Evolutionary conservation across 1,284 basidiomycete genomes (phyloP).

Genomic region (Coriolopsis trogii): DNA sequence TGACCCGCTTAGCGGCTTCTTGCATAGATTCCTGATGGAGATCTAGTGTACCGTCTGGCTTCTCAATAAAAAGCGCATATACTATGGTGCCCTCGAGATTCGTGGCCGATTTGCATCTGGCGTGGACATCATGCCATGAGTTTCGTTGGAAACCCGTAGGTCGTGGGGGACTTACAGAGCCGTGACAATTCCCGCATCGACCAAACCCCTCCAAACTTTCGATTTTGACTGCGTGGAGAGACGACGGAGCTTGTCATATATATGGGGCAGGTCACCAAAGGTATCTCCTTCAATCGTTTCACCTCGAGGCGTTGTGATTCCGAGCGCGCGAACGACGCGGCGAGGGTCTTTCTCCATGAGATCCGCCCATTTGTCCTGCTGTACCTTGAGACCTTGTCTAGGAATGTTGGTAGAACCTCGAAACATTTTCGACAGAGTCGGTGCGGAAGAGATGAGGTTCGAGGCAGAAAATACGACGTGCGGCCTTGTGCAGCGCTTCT

Average conservation of each 20-base stretch:
- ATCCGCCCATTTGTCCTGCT: slow-evolving; percentile 1
- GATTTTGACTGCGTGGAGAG: not conserved
- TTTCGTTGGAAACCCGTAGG: too few relatives aligned
- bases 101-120: slow-evolving; percentile 3
- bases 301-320: not conserved
- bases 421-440: too few relatives aligned
- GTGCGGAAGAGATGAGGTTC: too few relatives aligned
- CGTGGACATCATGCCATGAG: too few relatives aligned
- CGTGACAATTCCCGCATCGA: slow-evolving; percentile 6
- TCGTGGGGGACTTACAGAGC: not conserved
- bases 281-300: slow-evolving; percentile 3
- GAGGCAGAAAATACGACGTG: too few relatives aligned
- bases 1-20: not conserved
- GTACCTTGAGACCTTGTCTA: not conserved
- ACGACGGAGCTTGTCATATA: not conserved
- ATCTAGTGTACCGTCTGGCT: too few relatives aligned
- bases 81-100: too few relatives aligned
- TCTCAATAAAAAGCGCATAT: too few relatives aligned
- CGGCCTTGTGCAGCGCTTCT: too few relatives aligned
- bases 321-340: slow-evolving; percentile 2
- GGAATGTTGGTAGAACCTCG: not conserved
- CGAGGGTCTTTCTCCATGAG: slow-evolving; percentile 5
- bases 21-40: too few relatives aligned
- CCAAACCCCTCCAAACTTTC: slow-evolving; percentile 5
- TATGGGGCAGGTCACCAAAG: not conserved